phyloP scores from a whole-genome alignment of 805 yeast species.

The Starmerella asiatica region DNA sequence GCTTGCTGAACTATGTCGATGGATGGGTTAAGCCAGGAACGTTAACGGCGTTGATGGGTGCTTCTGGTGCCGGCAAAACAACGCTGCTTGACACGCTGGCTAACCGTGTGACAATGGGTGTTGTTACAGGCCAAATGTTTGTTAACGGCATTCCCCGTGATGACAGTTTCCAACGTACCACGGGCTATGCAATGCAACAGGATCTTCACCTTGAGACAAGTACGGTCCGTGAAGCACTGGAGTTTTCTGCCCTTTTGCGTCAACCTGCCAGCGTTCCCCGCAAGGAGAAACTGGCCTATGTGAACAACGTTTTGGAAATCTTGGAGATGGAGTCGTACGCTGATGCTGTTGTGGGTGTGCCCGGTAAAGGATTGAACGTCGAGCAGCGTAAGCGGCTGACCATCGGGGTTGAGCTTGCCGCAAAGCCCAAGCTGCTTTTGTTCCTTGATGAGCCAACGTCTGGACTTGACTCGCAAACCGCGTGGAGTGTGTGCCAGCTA shows the following conservation, averaged over 20 bases:
- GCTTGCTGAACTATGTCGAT: conserved; percentile 36
- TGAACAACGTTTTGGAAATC: conserved; percentile 51
- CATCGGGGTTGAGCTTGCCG: conserved; percentile 60
- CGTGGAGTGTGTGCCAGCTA: conserved; percentile 59
- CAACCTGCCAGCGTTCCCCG: conserved; percentile 47
- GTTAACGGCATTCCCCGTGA: conserved; percentile 57
- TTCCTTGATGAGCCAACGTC: conserved; percentile 64
- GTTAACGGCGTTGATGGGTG: conserved; percentile 72
- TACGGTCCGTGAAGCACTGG: conserved; percentile 62
- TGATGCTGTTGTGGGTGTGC: conserved; percentile 67
- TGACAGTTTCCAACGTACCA: conserved; percentile 56
- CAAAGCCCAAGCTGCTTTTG: conserved; percentile 49
- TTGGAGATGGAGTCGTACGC: conserved; percentile 59
- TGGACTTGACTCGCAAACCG: conserved; percentile 47
- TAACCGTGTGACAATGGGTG: conserved; percentile 57
- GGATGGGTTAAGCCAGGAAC: conserved; percentile 76
- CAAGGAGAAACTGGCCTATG: conserved; percentile 51
- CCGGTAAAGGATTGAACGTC: conserved; percentile 59
- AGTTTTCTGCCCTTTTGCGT: conserved; percentile 59
- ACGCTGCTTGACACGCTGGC: conserved; percentile 61
- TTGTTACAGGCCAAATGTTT: conserved; percentile 55
- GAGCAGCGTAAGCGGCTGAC: conserved; percentile 57
- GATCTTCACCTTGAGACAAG: conserved; percentile 57
- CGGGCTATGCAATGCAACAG: conserved; percentile 74
- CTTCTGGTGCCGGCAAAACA: conserved; percentile 80